Evolutionary conservation across 768 basidiomycete species (phyloP).

Genomic region (Tulasnella calospora): DNA sequence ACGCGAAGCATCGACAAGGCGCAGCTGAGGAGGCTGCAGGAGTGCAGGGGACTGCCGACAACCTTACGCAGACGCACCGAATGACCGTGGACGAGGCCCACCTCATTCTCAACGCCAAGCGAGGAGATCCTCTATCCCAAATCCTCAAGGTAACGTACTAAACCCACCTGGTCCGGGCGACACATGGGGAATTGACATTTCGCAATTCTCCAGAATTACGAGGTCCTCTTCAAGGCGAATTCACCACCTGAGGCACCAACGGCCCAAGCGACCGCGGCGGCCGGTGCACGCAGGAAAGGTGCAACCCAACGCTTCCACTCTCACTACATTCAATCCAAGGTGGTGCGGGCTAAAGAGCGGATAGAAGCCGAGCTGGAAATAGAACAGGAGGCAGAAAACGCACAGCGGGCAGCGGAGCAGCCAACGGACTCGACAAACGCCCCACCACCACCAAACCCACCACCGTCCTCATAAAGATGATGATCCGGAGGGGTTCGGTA

Average conservation of each 20-base stretch:
- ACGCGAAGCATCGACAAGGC: constrained; percentile 78
- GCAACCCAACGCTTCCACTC: constrained; percentile 46
- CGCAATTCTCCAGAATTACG: constrained; percentile 63
- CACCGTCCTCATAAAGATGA: not conserved
- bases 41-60: constrained; percentile 70
- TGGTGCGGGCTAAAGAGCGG: constrained; percentile 89
- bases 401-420: constrained; percentile 1
- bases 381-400: constrained; percentile 27
- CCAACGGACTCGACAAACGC: not conserved
- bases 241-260: constrained; percentile 53
- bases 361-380: constrained; percentile 76
- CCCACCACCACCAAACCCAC: not conserved
- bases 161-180: not conserved
- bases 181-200: not conserved
- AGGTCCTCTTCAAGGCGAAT: constrained; percentile 89
- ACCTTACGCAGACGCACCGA: constrained; percentile 73
- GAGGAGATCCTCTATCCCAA: constrained; percentile 60
- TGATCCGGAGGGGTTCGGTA: not conserved
- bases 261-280: constrained; percentile 43
- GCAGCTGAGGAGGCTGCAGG: constrained; percentile 65
- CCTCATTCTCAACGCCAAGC: constrained; percentile 83
- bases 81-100: constrained; percentile 97
- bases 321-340: constrained; percentile 94
- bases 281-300: constrained; percentile 34
- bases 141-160: constrained; percentile 59